Conservation (phyloP, 2,329 filamentous ascomycete species). For the Fusarium sp. region DNA sequence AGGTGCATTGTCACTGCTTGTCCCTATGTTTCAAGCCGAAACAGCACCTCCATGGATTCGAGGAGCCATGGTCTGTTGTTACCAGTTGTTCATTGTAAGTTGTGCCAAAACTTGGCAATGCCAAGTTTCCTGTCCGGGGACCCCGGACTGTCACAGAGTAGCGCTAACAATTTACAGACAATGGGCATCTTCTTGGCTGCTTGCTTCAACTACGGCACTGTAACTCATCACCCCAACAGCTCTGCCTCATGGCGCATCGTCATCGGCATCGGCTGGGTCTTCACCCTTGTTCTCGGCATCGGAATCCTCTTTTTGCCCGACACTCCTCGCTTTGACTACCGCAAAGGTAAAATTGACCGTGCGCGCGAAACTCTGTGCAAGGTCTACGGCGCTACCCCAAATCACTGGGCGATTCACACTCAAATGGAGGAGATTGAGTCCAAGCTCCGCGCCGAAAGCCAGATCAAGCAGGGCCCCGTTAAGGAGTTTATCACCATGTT, state of each 20-base stretch:
- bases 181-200: conserved; percentile 72
- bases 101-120: background rate
- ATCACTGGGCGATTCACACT: conserved; percentile 58
- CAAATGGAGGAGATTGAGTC: conserved; percentile 65
- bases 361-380: conserved; percentile 60
- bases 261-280: conserved; percentile 64
- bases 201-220: conserved; percentile 72
- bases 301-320: conserved; percentile 64
- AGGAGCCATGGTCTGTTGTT: conserved; percentile 72
- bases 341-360: conserved; percentile 58
- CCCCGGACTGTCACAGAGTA: background rate
- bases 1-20: conserved; percentile 71
- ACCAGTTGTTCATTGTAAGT: conserved; percentile 75
- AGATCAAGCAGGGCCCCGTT: conserved; percentile 53
- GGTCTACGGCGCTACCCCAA: conserved; percentile 58
- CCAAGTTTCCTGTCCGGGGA: background rate
- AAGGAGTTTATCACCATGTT: conserved; percentile 69
- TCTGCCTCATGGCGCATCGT: conserved; percentile 71
- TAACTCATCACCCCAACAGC: conserved; percentile 54
- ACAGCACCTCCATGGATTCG: conserved; percentile 74
- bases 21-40: conserved; percentile 81
- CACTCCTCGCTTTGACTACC: conserved; percentile 63
- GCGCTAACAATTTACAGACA: conserved; percentile 1
- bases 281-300: conserved; percentile 59
- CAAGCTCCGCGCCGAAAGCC: conserved; percentile 62